Conservation (phyloP, 371 early-diverging fungal species). For the Mortierella sp. region DNA sequence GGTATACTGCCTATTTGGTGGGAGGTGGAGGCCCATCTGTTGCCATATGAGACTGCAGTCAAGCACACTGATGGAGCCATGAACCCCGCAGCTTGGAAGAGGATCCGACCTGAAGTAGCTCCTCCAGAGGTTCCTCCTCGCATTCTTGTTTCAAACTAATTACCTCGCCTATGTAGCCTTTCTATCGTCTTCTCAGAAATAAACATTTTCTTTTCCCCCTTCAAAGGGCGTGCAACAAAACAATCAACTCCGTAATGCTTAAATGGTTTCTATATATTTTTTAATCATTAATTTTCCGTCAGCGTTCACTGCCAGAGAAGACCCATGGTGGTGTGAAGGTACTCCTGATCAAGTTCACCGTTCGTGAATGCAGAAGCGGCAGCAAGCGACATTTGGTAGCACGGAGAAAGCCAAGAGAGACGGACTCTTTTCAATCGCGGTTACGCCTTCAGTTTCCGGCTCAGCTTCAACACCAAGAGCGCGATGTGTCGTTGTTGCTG, state of each 20-base stretch:
- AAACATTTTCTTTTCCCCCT: too few species aligned
- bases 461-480: not conserved
- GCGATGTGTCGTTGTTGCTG: not conserved
- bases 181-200: too few species aligned
- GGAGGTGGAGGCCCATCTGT: not conserved
- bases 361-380: not conserved
- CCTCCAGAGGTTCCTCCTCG: too few species aligned
- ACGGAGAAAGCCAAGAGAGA: not conserved
- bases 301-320: not conserved
- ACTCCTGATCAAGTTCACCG: not conserved
- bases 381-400: not conserved
- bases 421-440: not conserved
- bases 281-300: not conserved
- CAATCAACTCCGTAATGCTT: too few species aligned
- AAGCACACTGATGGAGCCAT: not conserved
- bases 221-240: too few species aligned
- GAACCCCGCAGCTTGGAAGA: not conserved
- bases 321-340: not conserved
- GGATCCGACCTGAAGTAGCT: not conserved
- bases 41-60: not conserved
- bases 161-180: too few species aligned
- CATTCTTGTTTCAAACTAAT: too few species aligned
- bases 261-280: too few species aligned
- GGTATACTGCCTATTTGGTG: not conserved
- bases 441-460: not conserved